Base-by-base conservation (phyloP, 176 grass and related monocot species). In the Rhipidocladum racemiflorum region DNA sequence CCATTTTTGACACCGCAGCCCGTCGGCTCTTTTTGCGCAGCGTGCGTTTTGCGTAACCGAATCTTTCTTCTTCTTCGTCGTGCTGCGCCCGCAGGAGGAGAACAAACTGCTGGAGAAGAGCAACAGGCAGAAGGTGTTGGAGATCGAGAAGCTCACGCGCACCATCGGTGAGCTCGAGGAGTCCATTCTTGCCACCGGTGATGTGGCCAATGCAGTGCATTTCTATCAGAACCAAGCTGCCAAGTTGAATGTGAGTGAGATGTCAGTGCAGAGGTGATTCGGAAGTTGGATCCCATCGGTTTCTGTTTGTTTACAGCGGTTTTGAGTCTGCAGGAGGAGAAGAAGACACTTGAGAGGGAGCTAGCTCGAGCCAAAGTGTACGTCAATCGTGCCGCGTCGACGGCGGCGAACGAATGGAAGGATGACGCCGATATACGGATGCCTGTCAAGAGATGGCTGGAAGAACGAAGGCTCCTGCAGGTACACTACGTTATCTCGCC, bases 391-490 rank as follows among this genome's bases (percentile, higher is more conserved):
- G 87, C 91, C 7, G 92, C 92, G 18, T 88, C 92, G 2, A 83
- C 87, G 24, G 77, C 82, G 1, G 90, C 87, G 0, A 95, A 93
- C 35, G 96, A 91, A 75, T 95, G 92, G 96, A 98, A 94, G 82
- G 88, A 93, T 6, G 90, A 93, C 68, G 78, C 70, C 46, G 86
- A 88, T 21, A 94, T 88, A 77, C 65, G 92, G 44, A 95, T 89
- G 86, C 89, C 96, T 20, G 87, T 93, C 44, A 95, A 95, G 79
- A 90, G 90, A 75, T 98, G 96, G 96, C 85, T 98, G 25, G 92
- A 95, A 43, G 96, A 98, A 87, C 86, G 90, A 71, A 90, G 82
- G 76, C 83, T 93, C 44, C 72, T 98, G 12, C 96, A 95, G 88
- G 96, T 98, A 78, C 30, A 43, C 34, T 11, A 36, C 28, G 45